These are phyloP conservation scores for Spinellus fusiger DNA, from an alignment of 192 early-diverging fungal species.

Conservation along the genomic window DNA sequence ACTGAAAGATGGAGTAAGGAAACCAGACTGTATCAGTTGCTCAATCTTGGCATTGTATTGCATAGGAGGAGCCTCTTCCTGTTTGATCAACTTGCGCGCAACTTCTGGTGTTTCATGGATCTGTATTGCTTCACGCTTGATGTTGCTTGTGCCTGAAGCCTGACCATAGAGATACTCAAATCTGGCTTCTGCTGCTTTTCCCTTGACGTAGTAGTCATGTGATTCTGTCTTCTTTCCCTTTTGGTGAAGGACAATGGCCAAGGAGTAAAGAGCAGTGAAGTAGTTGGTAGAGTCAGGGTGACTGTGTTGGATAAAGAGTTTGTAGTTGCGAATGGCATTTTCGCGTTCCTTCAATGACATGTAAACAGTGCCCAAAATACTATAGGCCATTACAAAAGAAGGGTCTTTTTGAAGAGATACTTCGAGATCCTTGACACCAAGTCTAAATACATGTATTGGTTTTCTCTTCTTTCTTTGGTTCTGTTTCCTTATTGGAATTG, in stretches of 20 bases:
- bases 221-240: slow-evolving; percentile 41
- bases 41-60: slow-evolving; percentile 28
- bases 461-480: background rate
- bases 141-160: slow-evolving; percentile 40
- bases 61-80: slow-evolving; percentile 2
- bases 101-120: slow-evolving; percentile 31
- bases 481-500: background rate
- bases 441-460: slow-evolving; percentile 3
- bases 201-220: slow-evolving; percentile 40
- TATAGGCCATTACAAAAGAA: slow-evolving; percentile 26
- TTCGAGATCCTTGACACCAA: slow-evolving; percentile 29
- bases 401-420: slow-evolving; percentile 14
- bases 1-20: slow-evolving; percentile 36
- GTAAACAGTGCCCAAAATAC: slow-evolving; percentile 31
- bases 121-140: slow-evolving; percentile 41
- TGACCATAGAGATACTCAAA: slow-evolving; percentile 51
- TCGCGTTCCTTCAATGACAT: slow-evolving; percentile 34
- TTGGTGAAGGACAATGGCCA: slow-evolving; percentile 34
- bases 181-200: slow-evolving; percentile 45
- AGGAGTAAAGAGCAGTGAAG: slow-evolving; percentile 44
- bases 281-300: slow-evolving; percentile 49
- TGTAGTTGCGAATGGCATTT: slow-evolving; percentile 45
- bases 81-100: slow-evolving; percentile 22
- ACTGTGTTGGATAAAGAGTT: slow-evolving; percentile 39
- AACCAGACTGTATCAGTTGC: slow-evolving; percentile 31